These are phyloP conservation scores for Ceratobasidium theobromae DNA, from an alignment of 1,284 basidiomycete species.

Conservation along the genomic window DNA sequence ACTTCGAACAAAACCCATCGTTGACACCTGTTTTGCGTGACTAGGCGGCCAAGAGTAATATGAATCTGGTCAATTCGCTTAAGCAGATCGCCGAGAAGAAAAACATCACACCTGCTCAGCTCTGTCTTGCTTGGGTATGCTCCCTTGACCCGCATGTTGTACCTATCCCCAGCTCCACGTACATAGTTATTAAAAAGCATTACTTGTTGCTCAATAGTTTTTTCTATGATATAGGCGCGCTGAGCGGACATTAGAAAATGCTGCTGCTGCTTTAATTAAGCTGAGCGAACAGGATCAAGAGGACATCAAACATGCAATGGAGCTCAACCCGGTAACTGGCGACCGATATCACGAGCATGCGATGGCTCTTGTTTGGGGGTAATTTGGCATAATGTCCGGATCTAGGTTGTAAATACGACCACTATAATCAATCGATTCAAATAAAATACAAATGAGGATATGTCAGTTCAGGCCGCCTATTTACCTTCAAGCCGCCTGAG, in stretches of 20 bases:
- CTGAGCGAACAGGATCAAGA: conserved; percentile 19
- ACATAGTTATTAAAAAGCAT: background rate
- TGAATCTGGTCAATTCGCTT: conserved; percentile 53
- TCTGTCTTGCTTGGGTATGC: conserved; percentile 63
- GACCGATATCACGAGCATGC: conserved; percentile 7
- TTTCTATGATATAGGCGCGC: background rate
- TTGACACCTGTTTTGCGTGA: background rate
- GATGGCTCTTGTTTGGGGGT: conserved; percentile 8
- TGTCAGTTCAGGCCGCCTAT: no score
- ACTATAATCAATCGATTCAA: no score
- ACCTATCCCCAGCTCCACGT: conserved; percentile 56
- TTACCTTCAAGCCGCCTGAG: no score
- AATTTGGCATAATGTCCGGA: no score
- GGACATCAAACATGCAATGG: conserved; percentile 14
- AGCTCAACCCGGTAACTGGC: conserved; percentile 11
- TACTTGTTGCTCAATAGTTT: background rate
- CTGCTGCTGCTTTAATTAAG: conserved; percentile 21
- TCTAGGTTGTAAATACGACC: no score
- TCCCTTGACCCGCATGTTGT: conserved; percentile 52
- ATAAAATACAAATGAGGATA: no score
- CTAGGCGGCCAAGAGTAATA: conserved; percentile 55
- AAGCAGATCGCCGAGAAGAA: conserved; percentile 51
- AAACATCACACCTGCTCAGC: conserved; percentile 56
- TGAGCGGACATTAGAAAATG: conserved; percentile 25
- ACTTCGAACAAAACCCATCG: background rate